Conservation (phyloP, 768 basidiomycete species). For the Suillus occidentalis region DNA sequence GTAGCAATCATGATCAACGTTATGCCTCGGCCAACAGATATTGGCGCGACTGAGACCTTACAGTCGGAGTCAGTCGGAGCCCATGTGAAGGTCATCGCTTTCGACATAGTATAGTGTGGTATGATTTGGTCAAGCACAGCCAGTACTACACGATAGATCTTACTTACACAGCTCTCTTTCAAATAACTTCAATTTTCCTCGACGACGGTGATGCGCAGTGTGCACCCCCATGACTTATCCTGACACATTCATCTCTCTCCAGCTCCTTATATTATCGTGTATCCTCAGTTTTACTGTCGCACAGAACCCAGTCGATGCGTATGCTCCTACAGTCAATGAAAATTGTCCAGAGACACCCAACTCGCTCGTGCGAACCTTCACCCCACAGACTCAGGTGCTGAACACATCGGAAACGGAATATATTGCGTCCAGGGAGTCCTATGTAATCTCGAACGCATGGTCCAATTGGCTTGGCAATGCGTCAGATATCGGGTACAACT, state of each 20-base stretch:
- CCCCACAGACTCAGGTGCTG: constrained; percentile 50
- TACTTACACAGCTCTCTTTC: background rate
- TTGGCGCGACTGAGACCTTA: no score
- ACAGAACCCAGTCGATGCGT: constrained; percentile 42
- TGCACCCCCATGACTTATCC: background rate
- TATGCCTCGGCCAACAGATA: no score
- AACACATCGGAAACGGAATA: constrained; percentile 51
- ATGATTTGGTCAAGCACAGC: background rate
- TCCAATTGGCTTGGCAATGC: constrained; percentile 58
- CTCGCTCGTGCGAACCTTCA: constrained; percentile 51
- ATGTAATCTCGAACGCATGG: constrained; percentile 51
- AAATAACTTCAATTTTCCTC: background rate
- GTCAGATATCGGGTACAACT: constrained; percentile 51
- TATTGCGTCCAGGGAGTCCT: constrained; percentile 41
- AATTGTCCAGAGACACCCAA: constrained; percentile 52
- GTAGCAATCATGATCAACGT: no score
- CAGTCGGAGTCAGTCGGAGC: no score
- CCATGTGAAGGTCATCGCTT: no score
- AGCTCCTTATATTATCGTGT: background rate
- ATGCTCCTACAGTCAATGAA: constrained; percentile 50
- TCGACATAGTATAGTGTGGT: no score
- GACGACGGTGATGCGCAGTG: background rate
- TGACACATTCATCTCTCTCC: background rate
- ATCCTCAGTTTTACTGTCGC: background rate
- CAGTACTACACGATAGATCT: background rate